Conservation (phyloP, 352 stramenopile species). For the Thraustotheca clavata region DNA sequence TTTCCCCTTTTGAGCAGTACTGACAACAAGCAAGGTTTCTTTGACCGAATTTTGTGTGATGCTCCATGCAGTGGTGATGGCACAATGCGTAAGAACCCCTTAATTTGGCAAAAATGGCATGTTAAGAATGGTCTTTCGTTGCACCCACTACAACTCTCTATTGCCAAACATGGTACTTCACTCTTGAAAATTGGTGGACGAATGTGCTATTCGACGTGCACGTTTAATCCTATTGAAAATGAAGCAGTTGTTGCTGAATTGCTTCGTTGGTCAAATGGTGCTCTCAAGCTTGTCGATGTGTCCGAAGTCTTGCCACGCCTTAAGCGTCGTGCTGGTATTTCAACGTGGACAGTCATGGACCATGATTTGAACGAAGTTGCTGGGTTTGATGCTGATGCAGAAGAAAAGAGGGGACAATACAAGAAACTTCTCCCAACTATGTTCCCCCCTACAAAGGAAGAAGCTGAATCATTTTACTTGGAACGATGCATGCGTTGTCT, state of each 20-base stretch:
- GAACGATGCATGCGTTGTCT: constrained; percentile 95
- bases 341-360: constrained; percentile 89
- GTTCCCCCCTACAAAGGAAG: constrained; percentile 82
- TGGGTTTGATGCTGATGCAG: constrained; percentile 51
- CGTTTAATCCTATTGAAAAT: constrained; percentile 98
- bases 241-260: constrained; percentile 98
- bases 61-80: constrained; percentile 98
- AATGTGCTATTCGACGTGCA: constrained; percentile 97
- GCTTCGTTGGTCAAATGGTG: constrained; percentile 85
- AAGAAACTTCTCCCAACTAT: constrained; percentile 77
- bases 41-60: constrained; percentile 98
- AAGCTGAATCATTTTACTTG: constrained; percentile 70
- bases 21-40: constrained; percentile 68
- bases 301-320: constrained; percentile 69
- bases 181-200: constrained; percentile 87
- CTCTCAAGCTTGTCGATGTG: constrained; percentile 89
- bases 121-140: constrained; percentile 86
- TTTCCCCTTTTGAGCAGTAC: constrained; percentile 73
- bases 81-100: constrained; percentile 97
- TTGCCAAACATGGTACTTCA: constrained; percentile 88
- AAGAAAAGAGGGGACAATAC: constrained; percentile 45
- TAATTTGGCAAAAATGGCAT: constrained; percentile 94
- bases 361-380: constrained; percentile 74
- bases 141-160: constrained; percentile 93
- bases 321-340: constrained; percentile 78